Evolutionary conservation across 1,284 basidiomycete genomes (phyloP).

Genomic region (Irpex lacteus): DNA sequence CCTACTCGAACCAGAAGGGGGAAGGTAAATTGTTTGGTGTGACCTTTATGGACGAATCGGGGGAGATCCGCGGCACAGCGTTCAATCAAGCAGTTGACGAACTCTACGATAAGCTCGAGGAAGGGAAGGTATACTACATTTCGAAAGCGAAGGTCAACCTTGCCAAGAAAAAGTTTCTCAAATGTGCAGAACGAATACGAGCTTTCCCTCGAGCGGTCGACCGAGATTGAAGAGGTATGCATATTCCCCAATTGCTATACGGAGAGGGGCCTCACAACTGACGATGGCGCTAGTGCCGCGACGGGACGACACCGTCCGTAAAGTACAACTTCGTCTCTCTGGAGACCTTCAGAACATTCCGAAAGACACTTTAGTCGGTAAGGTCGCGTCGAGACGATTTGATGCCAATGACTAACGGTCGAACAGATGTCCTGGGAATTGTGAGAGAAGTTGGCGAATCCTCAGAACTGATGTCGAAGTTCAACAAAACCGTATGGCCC

Average conservation of each 20-base stretch:
- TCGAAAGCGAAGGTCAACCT: slow-evolving; percentile 91
- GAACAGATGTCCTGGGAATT: slow-evolving; percentile 80
- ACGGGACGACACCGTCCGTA: slow-evolving; percentile 73
- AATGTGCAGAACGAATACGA: slow-evolving; percentile 95
- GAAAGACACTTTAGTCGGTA: slow-evolving; percentile 82
- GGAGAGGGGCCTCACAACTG: background rate
- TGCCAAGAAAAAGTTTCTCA: slow-evolving; percentile 97
- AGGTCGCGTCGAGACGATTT: slow-evolving; percentile 25
- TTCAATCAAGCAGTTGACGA: slow-evolving; percentile 90
- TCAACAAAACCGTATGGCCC: slow-evolving; percentile 59
- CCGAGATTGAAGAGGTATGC: slow-evolving; percentile 78
- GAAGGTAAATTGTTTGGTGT: slow-evolving; percentile 96
- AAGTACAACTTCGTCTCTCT: slow-evolving; percentile 80
- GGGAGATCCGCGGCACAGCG: slow-evolving; percentile 89
- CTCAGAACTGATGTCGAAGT: slow-evolving; percentile 71
- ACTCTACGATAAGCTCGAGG: slow-evolving; percentile 82
- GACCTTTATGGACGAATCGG: slow-evolving; percentile 93
- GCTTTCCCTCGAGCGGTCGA: slow-evolving; percentile 81
- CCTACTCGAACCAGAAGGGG: slow-evolving; percentile 88
- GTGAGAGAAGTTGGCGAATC: slow-evolving; percentile 79
- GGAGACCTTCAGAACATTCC: slow-evolving; percentile 57
- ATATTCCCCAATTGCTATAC: background rate
- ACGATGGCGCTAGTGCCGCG: slow-evolving; percentile 58
- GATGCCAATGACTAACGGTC: slow-evolving; percentile 27
- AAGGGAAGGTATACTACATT: slow-evolving; percentile 92